Conservation (phyloP, 192 early-diverging fungal species). For the Kappamyces sp. region DNA sequence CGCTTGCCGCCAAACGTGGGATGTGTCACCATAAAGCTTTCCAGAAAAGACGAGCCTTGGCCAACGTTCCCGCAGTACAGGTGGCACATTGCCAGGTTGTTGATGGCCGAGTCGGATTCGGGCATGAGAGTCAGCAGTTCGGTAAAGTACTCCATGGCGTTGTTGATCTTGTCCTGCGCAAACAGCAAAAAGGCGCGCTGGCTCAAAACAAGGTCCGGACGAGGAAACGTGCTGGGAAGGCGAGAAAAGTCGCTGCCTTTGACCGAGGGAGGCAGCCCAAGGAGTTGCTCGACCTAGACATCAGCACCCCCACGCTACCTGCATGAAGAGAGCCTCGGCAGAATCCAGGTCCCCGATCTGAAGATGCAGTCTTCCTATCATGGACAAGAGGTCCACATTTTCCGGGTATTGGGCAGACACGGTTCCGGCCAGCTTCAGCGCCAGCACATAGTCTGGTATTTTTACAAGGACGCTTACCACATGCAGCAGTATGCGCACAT, state of each 20-base stretch:
- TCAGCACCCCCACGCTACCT: background rate
- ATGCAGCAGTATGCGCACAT: slow-evolving; percentile 16
- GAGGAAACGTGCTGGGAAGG: slow-evolving; percentile 2
- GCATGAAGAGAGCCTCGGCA: slow-evolving; percentile 11
- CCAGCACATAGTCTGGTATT: slow-evolving; percentile 24
- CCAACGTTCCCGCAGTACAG: slow-evolving; percentile 40
- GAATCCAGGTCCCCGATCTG: slow-evolving; percentile 29
- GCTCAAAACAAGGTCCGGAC: slow-evolving; percentile 19
- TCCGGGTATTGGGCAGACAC: slow-evolving; percentile 10
- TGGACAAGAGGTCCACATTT: slow-evolving; percentile 21
- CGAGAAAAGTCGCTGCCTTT: background rate
- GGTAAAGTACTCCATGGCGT: slow-evolving; percentile 21
- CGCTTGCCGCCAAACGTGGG: slow-evolving; percentile 21
- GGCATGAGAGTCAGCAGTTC: slow-evolving; percentile 24
- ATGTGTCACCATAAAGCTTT: slow-evolving; percentile 27
- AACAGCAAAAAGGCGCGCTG: slow-evolving; percentile 28
- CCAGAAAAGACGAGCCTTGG: slow-evolving; percentile 34
- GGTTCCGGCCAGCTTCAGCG: slow-evolving; percentile 15
- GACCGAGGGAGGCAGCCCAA: background rate
- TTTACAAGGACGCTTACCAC: slow-evolving; percentile 27
- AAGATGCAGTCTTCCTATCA: slow-evolving; percentile 30
- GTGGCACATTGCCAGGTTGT: slow-evolving; percentile 40
- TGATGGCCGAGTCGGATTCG: slow-evolving; percentile 21
- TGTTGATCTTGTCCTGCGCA: slow-evolving; percentile 19
- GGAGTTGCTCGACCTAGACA: no score